Base-by-base conservation (phyloP, 495 filamentous ascomycete genomes). In the Lichenothelia convexa region DNA sequence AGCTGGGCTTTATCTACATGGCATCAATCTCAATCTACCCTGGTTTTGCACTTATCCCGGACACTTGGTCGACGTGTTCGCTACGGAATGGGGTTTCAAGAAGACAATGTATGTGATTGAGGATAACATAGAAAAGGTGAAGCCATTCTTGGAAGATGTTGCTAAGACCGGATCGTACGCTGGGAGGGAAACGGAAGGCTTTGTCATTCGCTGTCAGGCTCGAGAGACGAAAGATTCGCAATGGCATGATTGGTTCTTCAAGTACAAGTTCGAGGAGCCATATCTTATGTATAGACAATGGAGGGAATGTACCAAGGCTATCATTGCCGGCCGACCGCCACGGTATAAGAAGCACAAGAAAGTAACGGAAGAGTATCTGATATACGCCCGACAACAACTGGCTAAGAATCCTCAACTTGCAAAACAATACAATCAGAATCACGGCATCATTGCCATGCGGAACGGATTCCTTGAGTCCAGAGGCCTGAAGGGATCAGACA, bases 181-280 rank as follows among this genome's bases (percentile, higher is more conserved):
- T 43, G 87, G 82, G 6, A 76, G 83, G 36, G 85, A 95, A 43
- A 87, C 93, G 2, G 89, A 97, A 54, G 89, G 89, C 2, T 97
- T 97, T 45, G 89, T 97, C 36, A 79, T 97, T 39, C 77, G 89
- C 36, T 95, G 89, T 60, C 75, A 81, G 51, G 69, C 73, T 41
- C 63, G 64, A 35, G 54, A 67, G 16, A 56, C 51, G 7, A 59
- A 59, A 8, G 48, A 48, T 1, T 55, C 52, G 27, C 44, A 57
- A 0, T 89, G 71, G 58, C 61, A 68, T 13, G 82, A 95, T 54
- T 97, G 87, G 87, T 95, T 97, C 60, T 97, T 95, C 74, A 97
- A 97, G 55, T 97, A 83, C 68, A 97, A 97, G 60, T 97, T 95
- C 36, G 89, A 97, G 52, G 91, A 97, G 60, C 89, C 89, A 0